These are phyloP conservation scores for Exophiala sp. DNA, from an alignment of 2,329 filamentous ascomycete species.

Conservation along the genomic window DNA sequence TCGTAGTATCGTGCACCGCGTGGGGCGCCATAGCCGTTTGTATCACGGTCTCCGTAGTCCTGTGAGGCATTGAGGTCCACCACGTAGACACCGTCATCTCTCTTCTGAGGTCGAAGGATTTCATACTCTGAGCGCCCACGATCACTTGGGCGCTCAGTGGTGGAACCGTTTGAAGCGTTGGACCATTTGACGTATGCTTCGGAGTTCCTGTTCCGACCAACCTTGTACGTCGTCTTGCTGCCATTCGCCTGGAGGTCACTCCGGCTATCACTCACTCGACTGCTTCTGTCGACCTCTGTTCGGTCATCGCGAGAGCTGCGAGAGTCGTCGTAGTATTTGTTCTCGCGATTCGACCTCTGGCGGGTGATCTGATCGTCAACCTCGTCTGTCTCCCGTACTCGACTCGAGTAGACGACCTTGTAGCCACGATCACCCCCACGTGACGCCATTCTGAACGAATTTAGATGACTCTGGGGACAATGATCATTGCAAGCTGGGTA, in stretches of 20 bases:
- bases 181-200: slow-evolving; percentile 20
- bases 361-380: slow-evolving; percentile 1
- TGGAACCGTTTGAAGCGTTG: slow-evolving; percentile 6
- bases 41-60: not conserved
- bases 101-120: slow-evolving; percentile 18
- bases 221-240: slow-evolving; percentile 20
- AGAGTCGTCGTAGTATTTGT: slow-evolving; percentile 18
- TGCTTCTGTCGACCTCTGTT: slow-evolving; percentile 12
- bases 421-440: slow-evolving; percentile 21
- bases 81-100: slow-evolving; percentile 21
- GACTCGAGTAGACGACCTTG: slow-evolving; percentile 23
- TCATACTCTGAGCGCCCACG: slow-evolving; percentile 21
- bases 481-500: not conserved
- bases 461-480: not conserved
- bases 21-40: slow-evolving; percentile 9
- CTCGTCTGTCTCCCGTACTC: slow-evolving; percentile 6
- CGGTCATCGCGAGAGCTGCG: slow-evolving; percentile 18
- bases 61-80: slow-evolving; percentile 8
- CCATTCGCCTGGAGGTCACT: not conserved
- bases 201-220: slow-evolving; percentile 19
- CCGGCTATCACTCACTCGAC: slow-evolving; percentile 6
- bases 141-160: slow-evolving; percentile 13
- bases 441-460: slow-evolving; percentile 9
- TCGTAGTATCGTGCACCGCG: slow-evolving; percentile 7
- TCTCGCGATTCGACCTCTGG: slow-evolving; percentile 7